A percentile compares a stretch with the other conserved stretches of the same genome.
Evolutionary conservation across 352 stramenopile species (phyloP).

Genomic region (Phytopythium mirpurense): DNA sequence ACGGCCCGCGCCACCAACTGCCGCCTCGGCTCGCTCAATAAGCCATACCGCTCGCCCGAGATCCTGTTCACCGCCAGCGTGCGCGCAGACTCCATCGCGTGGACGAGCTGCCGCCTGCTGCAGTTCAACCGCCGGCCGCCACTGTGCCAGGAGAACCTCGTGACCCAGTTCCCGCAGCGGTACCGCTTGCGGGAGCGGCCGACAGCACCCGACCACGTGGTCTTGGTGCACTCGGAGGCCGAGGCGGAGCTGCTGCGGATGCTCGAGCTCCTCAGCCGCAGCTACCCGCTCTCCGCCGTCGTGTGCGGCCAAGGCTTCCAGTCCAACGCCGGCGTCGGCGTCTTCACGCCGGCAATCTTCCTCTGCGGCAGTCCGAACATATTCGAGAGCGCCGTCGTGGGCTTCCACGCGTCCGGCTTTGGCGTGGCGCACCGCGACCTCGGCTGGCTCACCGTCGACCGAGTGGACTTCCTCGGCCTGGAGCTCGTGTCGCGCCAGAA

Average conservation of each 20-base stretch:
- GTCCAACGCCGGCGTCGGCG: slow-evolving; percentile 16
- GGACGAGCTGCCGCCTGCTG: slow-evolving; percentile 49
- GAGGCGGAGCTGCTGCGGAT: slow-evolving; percentile 46
- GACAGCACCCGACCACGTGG: slow-evolving; percentile 16
- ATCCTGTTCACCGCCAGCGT: slow-evolving; percentile 33
- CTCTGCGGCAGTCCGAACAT: slow-evolving; percentile 41
- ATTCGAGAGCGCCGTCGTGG: slow-evolving; percentile 33
- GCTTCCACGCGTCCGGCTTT: slow-evolving; percentile 29
- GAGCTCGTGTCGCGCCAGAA: slow-evolving; percentile 51
- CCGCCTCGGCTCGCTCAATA: slow-evolving; percentile 8
- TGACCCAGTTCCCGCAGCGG: slow-evolving; percentile 38
- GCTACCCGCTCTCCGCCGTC: slow-evolving; percentile 26
- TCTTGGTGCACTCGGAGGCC: slow-evolving; percentile 33
- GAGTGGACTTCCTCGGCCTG: slow-evolving; percentile 43
- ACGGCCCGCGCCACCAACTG: slow-evolving; percentile 25
- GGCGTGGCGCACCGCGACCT: slow-evolving; percentile 26
- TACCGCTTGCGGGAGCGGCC: slow-evolving; percentile 31
- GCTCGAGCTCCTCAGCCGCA: slow-evolving; percentile 39
- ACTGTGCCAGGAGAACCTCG: slow-evolving; percentile 53
- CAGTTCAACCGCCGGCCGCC: slow-evolving; percentile 40
- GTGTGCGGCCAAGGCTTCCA: slow-evolving; percentile 46
- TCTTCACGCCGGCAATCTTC: slow-evolving; percentile 22
- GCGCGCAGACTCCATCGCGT: slow-evolving; percentile 48
- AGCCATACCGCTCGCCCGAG: slow-evolving; percentile 15
- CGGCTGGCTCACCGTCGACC: slow-evolving; percentile 38